These are phyloP conservation scores for Pythium phragmitis DNA, from an alignment of 352 stramenopile genomes.

Conservation along the genomic window DNA sequence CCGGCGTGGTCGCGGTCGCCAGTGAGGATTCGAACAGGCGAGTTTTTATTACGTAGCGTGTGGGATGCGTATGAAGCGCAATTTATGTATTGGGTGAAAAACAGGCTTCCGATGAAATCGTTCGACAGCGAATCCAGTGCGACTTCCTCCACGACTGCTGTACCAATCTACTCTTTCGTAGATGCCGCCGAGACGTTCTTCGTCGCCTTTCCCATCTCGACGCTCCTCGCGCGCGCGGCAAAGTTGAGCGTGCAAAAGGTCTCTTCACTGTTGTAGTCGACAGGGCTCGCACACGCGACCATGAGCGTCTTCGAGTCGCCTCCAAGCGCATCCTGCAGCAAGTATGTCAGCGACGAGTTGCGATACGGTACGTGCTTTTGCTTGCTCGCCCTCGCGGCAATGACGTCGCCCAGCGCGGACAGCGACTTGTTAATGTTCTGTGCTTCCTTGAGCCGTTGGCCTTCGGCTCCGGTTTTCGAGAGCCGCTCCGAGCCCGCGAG, in stretches of 20 bases:
- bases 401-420: conserved; percentile 96
- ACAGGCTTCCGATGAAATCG: conserved; percentile 1
- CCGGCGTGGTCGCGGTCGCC: conserved; percentile 29
- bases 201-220: conserved; percentile 89
- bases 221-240: conserved; percentile 74
- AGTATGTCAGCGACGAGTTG: conserved; percentile 93
- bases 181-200: conserved; percentile 67
- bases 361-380: conserved; percentile 93
- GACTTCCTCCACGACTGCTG: not conserved
- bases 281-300: conserved; percentile 88
- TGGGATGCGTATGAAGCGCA: conserved; percentile 11
- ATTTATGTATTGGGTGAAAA: conserved; percentile 23
- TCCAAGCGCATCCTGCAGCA: conserved; percentile 91
- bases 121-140: conserved; percentile 4
- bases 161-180: conserved; percentile 31
- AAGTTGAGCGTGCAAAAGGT: conserved; percentile 94
- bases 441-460: conserved; percentile 87
- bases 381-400: conserved; percentile 86
- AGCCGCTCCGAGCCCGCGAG: conserved; percentile 88
- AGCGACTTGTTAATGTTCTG: conserved; percentile 95
- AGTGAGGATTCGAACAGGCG: conserved; percentile 2
- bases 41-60: not conserved
- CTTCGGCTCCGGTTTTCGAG: conserved; percentile 88
- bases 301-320: conserved; percentile 94
- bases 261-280: conserved; percentile 91